Conservation (phyloP, 2,329 filamentous ascomycete species). For the Pezicula radicicola region DNA sequence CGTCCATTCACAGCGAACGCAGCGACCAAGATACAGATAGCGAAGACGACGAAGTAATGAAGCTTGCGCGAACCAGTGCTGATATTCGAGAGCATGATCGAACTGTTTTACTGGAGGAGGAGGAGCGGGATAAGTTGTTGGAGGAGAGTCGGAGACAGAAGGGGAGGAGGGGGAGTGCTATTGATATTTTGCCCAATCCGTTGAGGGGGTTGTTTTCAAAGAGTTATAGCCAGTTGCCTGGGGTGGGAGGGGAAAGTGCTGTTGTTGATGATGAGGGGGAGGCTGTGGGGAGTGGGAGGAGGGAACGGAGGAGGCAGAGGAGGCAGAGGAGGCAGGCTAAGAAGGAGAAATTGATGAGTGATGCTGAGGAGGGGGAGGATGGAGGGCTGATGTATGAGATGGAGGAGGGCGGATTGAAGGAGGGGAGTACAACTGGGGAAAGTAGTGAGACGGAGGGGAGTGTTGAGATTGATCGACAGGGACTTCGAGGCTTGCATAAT, state of each 20-base stretch:
- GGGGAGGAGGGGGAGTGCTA: constrained; percentile 29
- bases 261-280: constrained; percentile 1
- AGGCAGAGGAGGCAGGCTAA: constrained; percentile 45
- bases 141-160: constrained; percentile 45
- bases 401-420: constrained; percentile 74
- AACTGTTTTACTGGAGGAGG: constrained; percentile 71
- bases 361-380: constrained; percentile 62
- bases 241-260: constrained; percentile 18
- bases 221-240: constrained; percentile 24
- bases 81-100: constrained; percentile 70
- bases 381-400: constrained; percentile 84
- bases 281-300: constrained; percentile 4
- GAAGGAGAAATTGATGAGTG: constrained; percentile 47
- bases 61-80: constrained; percentile 62
- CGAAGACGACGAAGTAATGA: constrained; percentile 69
- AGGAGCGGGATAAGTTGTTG: constrained; percentile 63
- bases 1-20: constrained; percentile 58
- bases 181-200: constrained; percentile 28
- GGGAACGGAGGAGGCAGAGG: constrained; percentile 45
- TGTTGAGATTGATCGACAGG: constrained; percentile 53
- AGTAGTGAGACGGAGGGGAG: constrained; percentile 61
- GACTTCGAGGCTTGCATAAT: constrained; percentile 42
- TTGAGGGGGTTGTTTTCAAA: constrained; percentile 35
- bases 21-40: constrained; percentile 74
- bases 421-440: constrained; percentile 61